Evolutionary conservation across 2,329 filamentous ascomycete species (phyloP).

Genomic region (Laburnicola sp.): DNA sequence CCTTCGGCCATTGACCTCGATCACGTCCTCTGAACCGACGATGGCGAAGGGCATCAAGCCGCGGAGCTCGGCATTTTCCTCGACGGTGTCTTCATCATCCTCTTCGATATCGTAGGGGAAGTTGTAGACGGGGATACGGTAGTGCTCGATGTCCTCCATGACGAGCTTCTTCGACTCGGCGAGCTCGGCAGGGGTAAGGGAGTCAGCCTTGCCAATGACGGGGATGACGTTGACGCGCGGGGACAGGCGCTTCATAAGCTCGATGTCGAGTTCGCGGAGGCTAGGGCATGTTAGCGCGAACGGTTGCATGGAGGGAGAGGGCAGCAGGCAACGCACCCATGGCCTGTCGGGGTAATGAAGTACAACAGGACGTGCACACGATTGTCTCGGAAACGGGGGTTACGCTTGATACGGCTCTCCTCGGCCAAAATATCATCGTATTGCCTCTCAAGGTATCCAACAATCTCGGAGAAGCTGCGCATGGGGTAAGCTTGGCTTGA

Average conservation of each 20-base stretch:
- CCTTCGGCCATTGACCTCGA: constrained; percentile 90
- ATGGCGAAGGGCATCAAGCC: constrained; percentile 99
- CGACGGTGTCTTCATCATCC: constrained; percentile 98
- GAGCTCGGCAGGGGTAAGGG: constrained; percentile 91
- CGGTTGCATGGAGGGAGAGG: not conserved
- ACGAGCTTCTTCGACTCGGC: constrained; percentile 99
- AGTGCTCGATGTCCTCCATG: constrained; percentile 99
- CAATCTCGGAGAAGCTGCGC: constrained; percentile 91
- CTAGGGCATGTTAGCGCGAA: constrained; percentile 51
- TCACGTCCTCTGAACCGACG: constrained; percentile 91
- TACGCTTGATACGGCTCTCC: constrained; percentile 99
- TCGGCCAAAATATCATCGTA: constrained; percentile 99
- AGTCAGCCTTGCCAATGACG: constrained; percentile 97
- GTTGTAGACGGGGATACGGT: constrained; percentile 99
- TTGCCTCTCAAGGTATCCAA: constrained; percentile 97
- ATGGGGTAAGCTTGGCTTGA: constrained; percentile 18
- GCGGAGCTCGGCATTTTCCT: constrained; percentile 97
- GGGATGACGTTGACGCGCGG: constrained; percentile 98
- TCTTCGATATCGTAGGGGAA: constrained; percentile 99
- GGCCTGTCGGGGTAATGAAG: constrained; percentile 98
- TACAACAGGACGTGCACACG: constrained; percentile 97
- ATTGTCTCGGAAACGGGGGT: constrained; percentile 98
- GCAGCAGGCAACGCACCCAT: constrained; percentile 65
- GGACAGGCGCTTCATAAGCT: constrained; percentile 98
- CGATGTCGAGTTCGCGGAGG: constrained; percentile 97